A percentile compares a stretch with the other conserved stretches of the same genome.
These are phyloP conservation scores for Conringia planisiliqua DNA, from an alignment of 345 rosid genomes.

Conservation along the genomic window DNA sequence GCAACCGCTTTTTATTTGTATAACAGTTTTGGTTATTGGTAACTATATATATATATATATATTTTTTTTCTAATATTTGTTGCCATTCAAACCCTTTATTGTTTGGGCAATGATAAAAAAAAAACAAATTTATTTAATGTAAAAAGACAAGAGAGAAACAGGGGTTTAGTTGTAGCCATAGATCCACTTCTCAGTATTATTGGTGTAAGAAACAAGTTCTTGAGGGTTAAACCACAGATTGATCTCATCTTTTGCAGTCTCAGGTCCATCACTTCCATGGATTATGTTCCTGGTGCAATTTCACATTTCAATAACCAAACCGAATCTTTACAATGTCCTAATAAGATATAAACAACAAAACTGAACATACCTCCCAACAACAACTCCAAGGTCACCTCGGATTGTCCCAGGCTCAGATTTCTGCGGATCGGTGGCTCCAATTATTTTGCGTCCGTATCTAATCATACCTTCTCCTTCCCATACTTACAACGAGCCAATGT, in stretches of 20 bases:
- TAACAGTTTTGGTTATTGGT: too few relatives aligned
- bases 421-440: constrained; percentile 98
- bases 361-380: constrained; percentile 69
- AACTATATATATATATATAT: too few relatives aligned
- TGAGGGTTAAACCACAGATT: constrained; percentile 92
- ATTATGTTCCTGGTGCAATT: constrained; percentile 68
- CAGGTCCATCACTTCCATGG: constrained; percentile 98
- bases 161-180: constrained; percentile 59
- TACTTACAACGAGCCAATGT: constrained; percentile 44
- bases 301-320: constrained; percentile 5
- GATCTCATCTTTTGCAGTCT: constrained; percentile 93
- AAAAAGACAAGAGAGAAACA: not conserved
- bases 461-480: constrained; percentile 99
- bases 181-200: constrained; percentile 89
- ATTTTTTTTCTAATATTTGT: too few relatives aligned
- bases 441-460: constrained; percentile 85
- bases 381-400: constrained; percentile 93
- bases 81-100: too few relatives aligned
- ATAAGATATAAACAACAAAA: not conserved
- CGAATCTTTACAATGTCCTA: not conserved
- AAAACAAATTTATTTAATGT: not conserved
- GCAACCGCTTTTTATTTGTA: too few relatives aligned
- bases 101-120: not conserved
- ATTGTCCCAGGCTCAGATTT: constrained; percentile 98
- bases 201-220: constrained; percentile 77